Base-by-base conservation (phyloP, 352 stramenopile genomes). In the Blastocystis hominis region DNA sequence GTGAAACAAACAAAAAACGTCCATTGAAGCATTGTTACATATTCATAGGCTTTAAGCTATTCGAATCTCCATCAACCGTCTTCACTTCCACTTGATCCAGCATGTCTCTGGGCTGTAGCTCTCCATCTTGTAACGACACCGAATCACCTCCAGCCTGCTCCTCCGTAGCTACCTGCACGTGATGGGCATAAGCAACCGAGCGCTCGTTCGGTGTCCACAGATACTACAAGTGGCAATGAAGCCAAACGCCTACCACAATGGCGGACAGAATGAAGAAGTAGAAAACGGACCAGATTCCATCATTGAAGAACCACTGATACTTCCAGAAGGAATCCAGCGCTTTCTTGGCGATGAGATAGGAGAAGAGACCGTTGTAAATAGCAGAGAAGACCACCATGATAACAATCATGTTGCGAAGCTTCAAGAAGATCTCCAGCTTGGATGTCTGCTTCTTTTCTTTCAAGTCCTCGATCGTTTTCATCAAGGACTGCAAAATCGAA, bases 391-490 rank as follows among this genome's bases (percentile, higher is more conserved):
- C 4, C 3, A 24, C 54, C 10, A 3, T 2, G 3, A 44, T 56
- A 17, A 59, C n/a, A 10, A 84, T 4, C 20, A 84, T n/a, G 9
- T 70, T 84, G 17, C 72, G n/a, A 4, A 84, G 59, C 6, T 24
- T 3, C 30, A 77, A 17, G 44, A 84, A 84, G 3, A 84, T n/a
- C 13, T 7, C 38, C 42, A 84, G 17, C 24, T 84, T 84, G 5
- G 38, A 53, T 30, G 54, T 84, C 34, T 84, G 72, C 6, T 84
- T 84, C 72, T 84, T 84, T n/a, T 84, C 72, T 2, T 84, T 47
- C 15, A 84, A 68, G 6, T 84, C 72, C 36, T 62, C 3, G 24
- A 84, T 47, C 3, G 72, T 84, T 9, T 62, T 17, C 9, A 84
- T 34, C 4, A 84, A 17, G 4, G 72, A 17, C 30, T 47, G 3